Conservation (phyloP, 1,139 yeast genomes). For the Chernovozyma aurita region DNA sequence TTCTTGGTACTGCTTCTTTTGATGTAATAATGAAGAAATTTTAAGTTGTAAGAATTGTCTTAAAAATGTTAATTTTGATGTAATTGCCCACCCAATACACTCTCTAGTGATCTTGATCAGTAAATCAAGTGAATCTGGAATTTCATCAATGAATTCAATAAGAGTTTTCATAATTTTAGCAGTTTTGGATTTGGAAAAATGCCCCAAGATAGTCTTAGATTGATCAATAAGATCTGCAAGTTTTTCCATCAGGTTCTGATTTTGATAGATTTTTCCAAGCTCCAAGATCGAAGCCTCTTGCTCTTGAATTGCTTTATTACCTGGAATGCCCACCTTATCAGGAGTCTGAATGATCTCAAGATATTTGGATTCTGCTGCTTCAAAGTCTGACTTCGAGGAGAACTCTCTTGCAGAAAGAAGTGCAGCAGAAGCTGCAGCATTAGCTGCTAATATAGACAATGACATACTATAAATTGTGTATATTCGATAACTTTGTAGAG, state of each 20-base stretch:
- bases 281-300: conserved; percentile 65
- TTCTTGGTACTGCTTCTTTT: conserved; percentile 61
- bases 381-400: conserved; percentile 41
- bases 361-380: conserved; percentile 56
- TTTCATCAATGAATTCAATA: conserved; percentile 71
- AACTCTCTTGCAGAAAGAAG: conserved; percentile 60
- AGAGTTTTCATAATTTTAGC: conserved; percentile 79
- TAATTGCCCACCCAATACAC: conserved; percentile 82
- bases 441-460: background rate
- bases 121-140: conserved; percentile 63
- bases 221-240: conserved; percentile 62
- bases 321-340: conserved; percentile 12
- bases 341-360: conserved; percentile 34
- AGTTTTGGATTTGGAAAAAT: conserved; percentile 89
- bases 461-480: too few species aligned
- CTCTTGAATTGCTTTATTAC: conserved; percentile 29
- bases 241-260: conserved; percentile 40
- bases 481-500: too few species aligned
- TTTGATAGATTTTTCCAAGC: conserved; percentile 55
- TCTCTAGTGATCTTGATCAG: conserved; percentile 76
- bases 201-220: conserved; percentile 64
- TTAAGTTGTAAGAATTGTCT: conserved; percentile 86
- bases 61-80: conserved; percentile 79
- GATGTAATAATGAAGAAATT: conserved; percentile 69
- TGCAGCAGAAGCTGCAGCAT: conserved; percentile 13